Percentiles rank a stretch among this genome's conserved stretches.
Conservation (phyloP, 163 green algal genomes). For the Scenedesmus sp. region DNA sequence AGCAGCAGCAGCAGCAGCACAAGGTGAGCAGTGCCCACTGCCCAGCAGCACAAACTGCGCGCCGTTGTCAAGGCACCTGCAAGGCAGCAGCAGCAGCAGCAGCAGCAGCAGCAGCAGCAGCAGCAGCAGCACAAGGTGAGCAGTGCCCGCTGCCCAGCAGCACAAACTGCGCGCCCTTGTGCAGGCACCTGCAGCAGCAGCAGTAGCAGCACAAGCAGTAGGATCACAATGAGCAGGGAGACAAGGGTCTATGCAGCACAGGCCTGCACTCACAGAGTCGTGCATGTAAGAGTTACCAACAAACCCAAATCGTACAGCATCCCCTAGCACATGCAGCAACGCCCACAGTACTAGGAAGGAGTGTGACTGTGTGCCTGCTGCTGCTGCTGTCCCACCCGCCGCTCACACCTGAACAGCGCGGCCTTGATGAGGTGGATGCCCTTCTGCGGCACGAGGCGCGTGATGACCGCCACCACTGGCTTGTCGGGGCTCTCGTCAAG, state of each 20-base stretch:
- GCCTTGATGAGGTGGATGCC: slow-evolving; percentile 98
- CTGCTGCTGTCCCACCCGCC: no score
- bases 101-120: background rate
- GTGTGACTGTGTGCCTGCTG: no score
- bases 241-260: no score
- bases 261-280: no score
- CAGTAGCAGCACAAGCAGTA: no score
- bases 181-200: slow-evolving; percentile 67
- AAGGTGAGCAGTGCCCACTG: slow-evolving; percentile 71
- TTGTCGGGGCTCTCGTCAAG: slow-evolving; percentile 80
- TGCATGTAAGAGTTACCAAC: no score
- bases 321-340: no score
- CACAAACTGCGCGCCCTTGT: slow-evolving; percentile 95
- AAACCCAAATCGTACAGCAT: no score
- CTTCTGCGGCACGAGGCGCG: slow-evolving; percentile 96
- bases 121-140: background rate
- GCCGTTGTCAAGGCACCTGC: slow-evolving; percentile 82
- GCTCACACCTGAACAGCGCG: slow-evolving; percentile 51
- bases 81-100: background rate
- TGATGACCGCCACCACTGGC: slow-evolving; percentile 93
- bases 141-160: slow-evolving; percentile 90
- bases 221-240: background rate
- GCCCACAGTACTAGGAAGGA: no score
- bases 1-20: background rate
- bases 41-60: slow-evolving; percentile 97